Percentiles rank a stretch among this genome's conserved stretches.
phyloP scores from a whole-genome alignment of 2,329 filamentous ascomycete genomes.

The Emericellopsis atlantica region DNA sequence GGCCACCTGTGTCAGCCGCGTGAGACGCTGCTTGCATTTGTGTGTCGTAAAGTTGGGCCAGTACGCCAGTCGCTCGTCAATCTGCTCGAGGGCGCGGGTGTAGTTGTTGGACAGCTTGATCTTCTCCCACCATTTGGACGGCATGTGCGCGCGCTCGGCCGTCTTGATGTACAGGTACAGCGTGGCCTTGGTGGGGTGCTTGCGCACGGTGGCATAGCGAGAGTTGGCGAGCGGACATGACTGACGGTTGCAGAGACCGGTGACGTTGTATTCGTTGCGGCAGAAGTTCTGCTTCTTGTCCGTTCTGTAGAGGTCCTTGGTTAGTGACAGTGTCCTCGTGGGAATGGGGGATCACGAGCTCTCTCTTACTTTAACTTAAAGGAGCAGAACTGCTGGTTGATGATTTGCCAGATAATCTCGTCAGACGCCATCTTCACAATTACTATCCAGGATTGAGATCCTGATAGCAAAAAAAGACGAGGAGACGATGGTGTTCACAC shows the following conservation, averaged over 20 bases:
- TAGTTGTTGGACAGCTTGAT: slow-evolving; percentile 88
- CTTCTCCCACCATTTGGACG: slow-evolving; percentile 86
- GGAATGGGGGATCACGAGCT: slow-evolving; percentile 9
- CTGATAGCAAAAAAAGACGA: not conserved
- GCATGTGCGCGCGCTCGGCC: slow-evolving; percentile 76
- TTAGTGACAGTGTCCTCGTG: not conserved
- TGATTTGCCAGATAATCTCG: slow-evolving; percentile 95
- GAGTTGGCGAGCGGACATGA: slow-evolving; percentile 86
- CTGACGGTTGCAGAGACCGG: slow-evolving; percentile 72
- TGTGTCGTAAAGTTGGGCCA: slow-evolving; percentile 90
- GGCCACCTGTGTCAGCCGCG: slow-evolving; percentile 80
- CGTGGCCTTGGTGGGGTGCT: slow-evolving; percentile 65
- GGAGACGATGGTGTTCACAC: not conserved
- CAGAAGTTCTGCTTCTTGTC: slow-evolving; percentile 88
- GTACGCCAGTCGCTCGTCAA: slow-evolving; percentile 79
- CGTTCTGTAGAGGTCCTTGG: slow-evolving; percentile 34
- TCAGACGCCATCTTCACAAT: slow-evolving; percentile 62
- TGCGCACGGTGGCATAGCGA: slow-evolving; percentile 82
- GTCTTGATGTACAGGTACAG: slow-evolving; percentile 98
- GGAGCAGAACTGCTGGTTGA: slow-evolving; percentile 88
- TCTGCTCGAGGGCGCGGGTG: slow-evolving; percentile 72
- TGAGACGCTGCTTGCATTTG: slow-evolving; percentile 94
- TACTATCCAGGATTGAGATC: not conserved
- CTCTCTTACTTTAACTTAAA: slow-evolving; percentile 73
- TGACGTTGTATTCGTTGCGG: slow-evolving; percentile 86